A percentile compares a stretch with the other conserved stretches of the same genome.
These are phyloP conservation scores for Scenedesmus sp. DNA, from an alignment of 163 green algal species.

Conservation along the genomic window DNA sequence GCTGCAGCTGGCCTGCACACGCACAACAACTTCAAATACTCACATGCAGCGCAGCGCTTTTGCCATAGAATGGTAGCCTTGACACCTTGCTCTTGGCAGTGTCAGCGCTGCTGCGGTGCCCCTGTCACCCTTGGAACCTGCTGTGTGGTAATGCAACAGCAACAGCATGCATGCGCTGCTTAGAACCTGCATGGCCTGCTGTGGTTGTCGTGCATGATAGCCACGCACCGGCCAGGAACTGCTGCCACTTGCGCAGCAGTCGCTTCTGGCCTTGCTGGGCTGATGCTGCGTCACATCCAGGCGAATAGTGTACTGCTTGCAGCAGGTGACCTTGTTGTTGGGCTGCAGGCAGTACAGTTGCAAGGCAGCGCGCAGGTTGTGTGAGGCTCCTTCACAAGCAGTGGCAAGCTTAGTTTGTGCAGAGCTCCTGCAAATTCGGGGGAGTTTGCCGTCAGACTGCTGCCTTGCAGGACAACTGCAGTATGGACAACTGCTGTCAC, in stretches of 20 bases:
- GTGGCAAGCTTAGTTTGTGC: no score
- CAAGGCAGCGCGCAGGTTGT: no score
- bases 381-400: no score
- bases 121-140: no score
- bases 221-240: constrained; percentile 56
- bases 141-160: no score
- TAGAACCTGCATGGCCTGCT: background rate
- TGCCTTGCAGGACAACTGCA: constrained; percentile 1
- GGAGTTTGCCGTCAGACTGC: no score
- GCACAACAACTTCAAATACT: background rate
- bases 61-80: no score
- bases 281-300: constrained; percentile 68
- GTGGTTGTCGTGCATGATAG: background rate
- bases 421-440: no score
- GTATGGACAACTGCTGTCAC: background rate
- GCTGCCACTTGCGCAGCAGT: constrained; percentile 61
- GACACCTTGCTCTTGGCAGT: no score
- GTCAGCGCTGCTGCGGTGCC: no score
- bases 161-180: background rate
- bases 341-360: constrained; percentile 59
- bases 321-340: constrained; percentile 74
- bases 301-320: constrained; percentile 84
- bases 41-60: background rate
- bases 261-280: constrained; percentile 66
- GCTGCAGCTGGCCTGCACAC: background rate